These are phyloP conservation scores for Glycyrrhiza uralensis DNA, from an alignment of 306 rosid species.

Conservation along the genomic window DNA sequence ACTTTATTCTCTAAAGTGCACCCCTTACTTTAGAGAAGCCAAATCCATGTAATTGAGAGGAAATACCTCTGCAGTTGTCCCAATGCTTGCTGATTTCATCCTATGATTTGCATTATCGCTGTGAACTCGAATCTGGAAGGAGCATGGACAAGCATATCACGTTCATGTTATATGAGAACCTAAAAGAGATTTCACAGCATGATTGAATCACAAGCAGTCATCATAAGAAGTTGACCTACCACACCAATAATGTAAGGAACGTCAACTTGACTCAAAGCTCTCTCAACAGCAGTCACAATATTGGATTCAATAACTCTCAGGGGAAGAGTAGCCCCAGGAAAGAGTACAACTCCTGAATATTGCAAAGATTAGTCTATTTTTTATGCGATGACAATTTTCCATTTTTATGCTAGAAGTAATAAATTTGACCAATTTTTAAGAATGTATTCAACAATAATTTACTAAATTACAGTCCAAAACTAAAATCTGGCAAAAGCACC, in stretches of 20 bases:
- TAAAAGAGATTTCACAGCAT: constrained; percentile 1
- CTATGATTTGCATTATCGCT: constrained; percentile 38
- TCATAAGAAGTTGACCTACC: constrained; percentile 55
- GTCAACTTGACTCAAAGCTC: constrained; percentile 59
- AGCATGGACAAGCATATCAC: background rate
- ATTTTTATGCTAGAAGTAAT: constrained; percentile 5
- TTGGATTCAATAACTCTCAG: constrained; percentile 64
- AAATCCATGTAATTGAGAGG: no score
- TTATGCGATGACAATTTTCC: background rate
- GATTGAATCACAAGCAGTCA: constrained; percentile 7
- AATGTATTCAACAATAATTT: background rate
- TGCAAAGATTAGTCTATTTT: constrained; percentile 6
- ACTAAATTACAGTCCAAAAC: background rate
- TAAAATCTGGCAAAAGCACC: background rate
- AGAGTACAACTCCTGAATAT: constrained; percentile 83
- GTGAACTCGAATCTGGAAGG: constrained; percentile 58
- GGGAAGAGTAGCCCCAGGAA: constrained; percentile 92
- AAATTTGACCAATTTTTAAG: constrained; percentile 2
- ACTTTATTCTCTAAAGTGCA: no score
- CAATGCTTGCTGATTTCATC: constrained; percentile 54
- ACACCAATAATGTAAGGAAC: constrained; percentile 79
- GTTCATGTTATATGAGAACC: constrained; percentile 14
- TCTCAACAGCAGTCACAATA: constrained; percentile 67
- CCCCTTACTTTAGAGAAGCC: no score
- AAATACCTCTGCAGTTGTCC: constrained; percentile 89